Evolutionary conservation across 495 filamentous ascomycete genomes (phyloP).

Genomic region (Aspergillus wentii): DNA sequence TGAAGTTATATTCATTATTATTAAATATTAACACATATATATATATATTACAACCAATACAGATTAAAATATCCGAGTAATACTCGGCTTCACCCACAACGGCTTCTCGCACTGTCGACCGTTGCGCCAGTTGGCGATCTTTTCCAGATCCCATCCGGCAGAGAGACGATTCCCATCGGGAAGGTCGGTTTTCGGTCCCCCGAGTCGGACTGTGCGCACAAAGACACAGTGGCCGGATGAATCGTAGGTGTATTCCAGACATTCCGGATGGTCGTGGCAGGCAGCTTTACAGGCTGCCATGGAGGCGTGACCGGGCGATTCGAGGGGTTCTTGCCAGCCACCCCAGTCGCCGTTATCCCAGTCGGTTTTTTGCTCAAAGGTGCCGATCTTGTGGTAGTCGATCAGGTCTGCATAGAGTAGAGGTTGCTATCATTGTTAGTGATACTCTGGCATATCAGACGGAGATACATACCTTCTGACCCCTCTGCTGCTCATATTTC

Average conservation of each 20-base stretch:
- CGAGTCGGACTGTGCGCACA: slow-evolving; percentile 20
- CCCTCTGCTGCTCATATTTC: slow-evolving; percentile 20
- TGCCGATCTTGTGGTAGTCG: slow-evolving; percentile 18
- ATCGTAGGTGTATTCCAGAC: slow-evolving; percentile 26
- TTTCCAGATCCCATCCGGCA: slow-evolving; percentile 29
- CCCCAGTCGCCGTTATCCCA: slow-evolving; percentile 36
- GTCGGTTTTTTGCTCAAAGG: slow-evolving; percentile 11
- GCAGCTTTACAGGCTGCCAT: slow-evolving; percentile 19
- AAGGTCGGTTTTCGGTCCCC: slow-evolving; percentile 10
- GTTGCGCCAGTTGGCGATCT: slow-evolving; percentile 19
- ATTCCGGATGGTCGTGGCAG: slow-evolving; percentile 21
- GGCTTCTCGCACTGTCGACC: slow-evolving; percentile 14
- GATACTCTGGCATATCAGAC: neutral
- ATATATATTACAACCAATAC: too few species aligned
- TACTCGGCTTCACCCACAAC: slow-evolving; percentile 28
- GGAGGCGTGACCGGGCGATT: slow-evolving; percentile 18
- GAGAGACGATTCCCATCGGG: slow-evolving; percentile 11
- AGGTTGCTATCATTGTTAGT: slow-evolving; percentile 11
- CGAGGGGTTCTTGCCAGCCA: slow-evolving; percentile 17
- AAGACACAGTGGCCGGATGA: slow-evolving; percentile 19
- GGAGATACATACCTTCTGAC: slow-evolving; percentile 15
- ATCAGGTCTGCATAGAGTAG: slow-evolving; percentile 27
- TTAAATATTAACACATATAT: too few species aligned
- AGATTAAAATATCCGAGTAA: slow-evolving; percentile 26
- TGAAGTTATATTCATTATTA: too few species aligned